Evolutionary conservation across 2,329 filamentous ascomycete species (phyloP), one percentile per base, ranked within the genome.

Genomic region (Fusarium humuli): DNA sequence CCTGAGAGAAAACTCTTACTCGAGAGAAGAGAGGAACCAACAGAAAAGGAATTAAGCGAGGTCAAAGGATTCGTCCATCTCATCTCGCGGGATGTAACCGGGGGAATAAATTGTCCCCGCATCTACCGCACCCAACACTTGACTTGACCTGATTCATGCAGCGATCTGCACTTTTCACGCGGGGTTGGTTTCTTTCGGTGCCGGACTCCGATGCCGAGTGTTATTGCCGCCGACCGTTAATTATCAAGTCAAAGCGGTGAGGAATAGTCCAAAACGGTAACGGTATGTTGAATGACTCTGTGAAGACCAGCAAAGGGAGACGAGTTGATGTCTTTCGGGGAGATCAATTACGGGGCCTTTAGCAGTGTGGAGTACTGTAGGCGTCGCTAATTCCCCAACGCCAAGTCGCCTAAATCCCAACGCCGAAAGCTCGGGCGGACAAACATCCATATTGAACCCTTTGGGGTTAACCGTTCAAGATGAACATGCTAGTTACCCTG

Each of bases 101-200:
- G 56, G 34, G 22, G 34, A 37, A 40, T 34, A 47, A 56, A 30
- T 12, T 59, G 55, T 69, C 68, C 52, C 68, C 68, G 64, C 68
- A 65, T 61, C 20, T 30, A n/a, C 44, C 20, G 13, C 57, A 67
- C 53, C 52, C 37, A 55, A 42, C 34, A 30, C 34, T 42, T 32
- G 23, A 25, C 52, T 42, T 32, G 23, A 25, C 52, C 53, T 40
- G 23, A 55, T 45, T 25, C n/a, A 29, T 44, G 57, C 18, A 45
- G n/a, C n/a, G 64, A 67, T 67, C 65, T 64, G 34, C 65, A 42
- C 50, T 12, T 37, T 55, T 18, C 25, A 41, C 53, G 47, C 34
- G 47, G 59, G 60, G 59, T 60, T 46, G 48, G 10, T 34, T 18
- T 16, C 18, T 48, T 16, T 55, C 65, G 54, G 58, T 25, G 27